Evolutionary conservation across 345 rosid genomes (phyloP).

Genomic region (Zanthoxylum bungeanum): DNA sequence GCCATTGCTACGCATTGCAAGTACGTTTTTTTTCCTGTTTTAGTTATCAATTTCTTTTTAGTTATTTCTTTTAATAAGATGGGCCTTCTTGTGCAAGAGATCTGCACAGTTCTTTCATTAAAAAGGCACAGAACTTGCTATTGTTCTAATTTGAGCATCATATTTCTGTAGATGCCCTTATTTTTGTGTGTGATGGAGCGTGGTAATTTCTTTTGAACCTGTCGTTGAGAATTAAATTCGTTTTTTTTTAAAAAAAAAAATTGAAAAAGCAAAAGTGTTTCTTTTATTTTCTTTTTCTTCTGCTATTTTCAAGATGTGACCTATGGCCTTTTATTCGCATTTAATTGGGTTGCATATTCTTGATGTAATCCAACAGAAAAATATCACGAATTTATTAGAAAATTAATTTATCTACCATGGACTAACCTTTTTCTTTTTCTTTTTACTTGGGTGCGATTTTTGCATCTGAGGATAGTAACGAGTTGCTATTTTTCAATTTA

Average conservation of each 20-base stretch:
- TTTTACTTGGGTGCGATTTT: neutral
- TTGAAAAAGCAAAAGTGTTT: too few species aligned
- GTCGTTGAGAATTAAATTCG: slow-evolving; percentile 5
- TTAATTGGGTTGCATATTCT: slow-evolving; percentile 28
- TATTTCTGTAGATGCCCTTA: slow-evolving; percentile 5
- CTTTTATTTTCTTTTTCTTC: neutral
- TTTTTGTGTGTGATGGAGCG: neutral
- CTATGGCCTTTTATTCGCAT: slow-evolving; percentile 21
- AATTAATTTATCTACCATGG: neutral
- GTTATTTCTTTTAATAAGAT: neutral
- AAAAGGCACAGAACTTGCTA: neutral
- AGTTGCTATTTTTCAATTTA: neutral
- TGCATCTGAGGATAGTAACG: neutral
- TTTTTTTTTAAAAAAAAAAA: neutral
- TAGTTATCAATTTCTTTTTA: neutral
- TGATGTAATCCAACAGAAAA: slow-evolving; percentile 28
- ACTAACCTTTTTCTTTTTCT: too few species aligned
- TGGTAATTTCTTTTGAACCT: neutral
- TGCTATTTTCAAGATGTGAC: slow-evolving; percentile 31
- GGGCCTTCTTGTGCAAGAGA: neutral
- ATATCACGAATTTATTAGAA: slow-evolving; percentile 5
- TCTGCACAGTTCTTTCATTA: neutral
- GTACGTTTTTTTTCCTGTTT: slow-evolving; percentile 24
- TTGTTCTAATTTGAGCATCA: neutral
- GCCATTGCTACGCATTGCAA: slow-evolving; percentile 62